Evolutionary conservation across 176 grass and related monocot species (phyloP).

Genomic region (Lolium multiflorum): DNA sequence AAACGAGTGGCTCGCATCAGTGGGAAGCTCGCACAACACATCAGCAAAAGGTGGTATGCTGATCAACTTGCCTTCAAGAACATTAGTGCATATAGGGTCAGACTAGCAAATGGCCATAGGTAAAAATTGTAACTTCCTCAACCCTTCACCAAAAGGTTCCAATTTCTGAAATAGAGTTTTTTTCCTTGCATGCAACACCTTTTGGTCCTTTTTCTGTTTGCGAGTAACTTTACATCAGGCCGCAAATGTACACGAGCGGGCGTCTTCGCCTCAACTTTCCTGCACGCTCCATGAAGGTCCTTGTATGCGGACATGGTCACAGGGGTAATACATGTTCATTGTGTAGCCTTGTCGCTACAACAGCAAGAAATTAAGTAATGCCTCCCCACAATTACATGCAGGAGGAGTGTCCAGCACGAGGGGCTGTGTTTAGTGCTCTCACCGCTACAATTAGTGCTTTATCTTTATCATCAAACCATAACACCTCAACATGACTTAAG

Average conservation of each 20-base stretch:
- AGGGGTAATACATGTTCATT: neutral
- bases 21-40: neutral
- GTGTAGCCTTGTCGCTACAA: neutral
- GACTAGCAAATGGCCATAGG: neutral
- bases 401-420: neutral
- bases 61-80: neutral
- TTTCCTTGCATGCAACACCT: neutral
- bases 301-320: neutral
- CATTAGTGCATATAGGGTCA: constrained; percentile 1
- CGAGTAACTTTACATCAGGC: neutral
- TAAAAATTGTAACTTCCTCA: neutral
- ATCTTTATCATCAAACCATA: constrained; percentile 19
- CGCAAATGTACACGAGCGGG: neutral
- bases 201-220: neutral
- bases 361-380: constrained; percentile 27
- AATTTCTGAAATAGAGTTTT: neutral
- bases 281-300: neutral
- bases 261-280: neutral
- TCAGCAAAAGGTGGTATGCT: neutral
- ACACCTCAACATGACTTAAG: neutral
- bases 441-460: neutral
- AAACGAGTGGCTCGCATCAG: neutral
- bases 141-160: neutral
- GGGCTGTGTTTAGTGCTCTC: neutral
- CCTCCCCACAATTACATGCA: constrained; percentile 22